Evolutionary conservation across 257 asterid genomes (phyloP), one percentile per base, ranked within the genome.

Genomic region (Cruciata laevipes): DNA sequence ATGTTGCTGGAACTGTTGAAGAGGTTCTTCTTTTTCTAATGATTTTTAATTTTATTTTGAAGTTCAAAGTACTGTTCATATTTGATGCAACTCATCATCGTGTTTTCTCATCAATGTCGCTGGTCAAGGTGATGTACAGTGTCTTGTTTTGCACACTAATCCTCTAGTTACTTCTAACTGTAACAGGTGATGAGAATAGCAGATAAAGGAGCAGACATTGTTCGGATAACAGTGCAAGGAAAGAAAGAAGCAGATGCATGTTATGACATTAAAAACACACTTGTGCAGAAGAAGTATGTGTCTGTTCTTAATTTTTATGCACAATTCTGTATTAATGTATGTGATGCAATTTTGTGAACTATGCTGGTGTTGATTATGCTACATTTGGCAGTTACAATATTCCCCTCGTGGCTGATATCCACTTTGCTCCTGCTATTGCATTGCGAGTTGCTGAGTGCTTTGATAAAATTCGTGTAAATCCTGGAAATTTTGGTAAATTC

Each of bases 221-320:
- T 94, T 59, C 83, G 99, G 69, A 94, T 94, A 73, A 90, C 98
- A 6, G 99, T 94, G 27, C 99, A 94, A 79, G 99, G 99, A 82
- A 94, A 76, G 89, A 94, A 78, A 85, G 99, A 94, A 79, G 99
- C 99, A 18, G 99, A 94, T 77, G 85, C 99, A 21, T 94, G 99
- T 64, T 94, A 74, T 35, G 99, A 90, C 68, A 94, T 94, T 30
- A 89, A 94, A 73, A 88, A 90, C 60, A 66, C 96, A 40, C 98
- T 94, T 60, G 93, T 94, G 64, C 97, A 88, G 82, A 94, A 94
- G 87, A 94, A 90, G 99, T 90, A 81, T 4, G 95, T 67, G 32
- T 73, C 33, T 3, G 3, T 40, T 70, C 63, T 24, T 59, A 21
- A 1, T 32, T 69, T 13, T 20, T 32, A 30, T 13, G 17, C 14